These are phyloP conservation scores for Paramyrothecium sp. DNA, from an alignment of 2,329 filamentous ascomycete genomes.

Conservation along the genomic window DNA sequence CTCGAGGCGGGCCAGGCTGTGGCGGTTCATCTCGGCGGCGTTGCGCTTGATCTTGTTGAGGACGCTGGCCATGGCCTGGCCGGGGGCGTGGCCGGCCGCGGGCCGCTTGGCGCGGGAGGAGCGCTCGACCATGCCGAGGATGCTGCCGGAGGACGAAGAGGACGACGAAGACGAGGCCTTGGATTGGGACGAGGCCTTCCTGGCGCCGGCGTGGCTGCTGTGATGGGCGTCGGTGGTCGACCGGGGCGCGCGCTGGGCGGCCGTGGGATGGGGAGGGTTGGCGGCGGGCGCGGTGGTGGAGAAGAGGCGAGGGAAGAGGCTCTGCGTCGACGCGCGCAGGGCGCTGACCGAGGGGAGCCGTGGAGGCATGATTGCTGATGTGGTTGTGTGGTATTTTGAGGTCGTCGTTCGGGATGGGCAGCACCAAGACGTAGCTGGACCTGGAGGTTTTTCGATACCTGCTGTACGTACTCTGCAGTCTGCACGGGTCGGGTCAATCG, in stretches of 20 bases:
- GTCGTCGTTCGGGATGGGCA: constrained; percentile 5
- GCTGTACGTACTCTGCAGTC: no score
- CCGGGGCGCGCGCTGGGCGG: not conserved
- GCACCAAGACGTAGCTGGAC: constrained; percentile 13
- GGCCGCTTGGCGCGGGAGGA: not conserved
- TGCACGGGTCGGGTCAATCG: constrained; percentile 12
- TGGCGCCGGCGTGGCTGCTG: not conserved
- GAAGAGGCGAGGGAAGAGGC: constrained; percentile 22
- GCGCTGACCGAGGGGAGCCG: constrained; percentile 28
- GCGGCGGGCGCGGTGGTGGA: constrained; percentile 24
- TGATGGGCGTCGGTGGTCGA: not conserved
- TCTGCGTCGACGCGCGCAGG: constrained; percentile 14
- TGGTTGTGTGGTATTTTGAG: constrained; percentile 10
- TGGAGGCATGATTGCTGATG: constrained; percentile 35
- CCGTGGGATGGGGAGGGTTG: constrained; percentile 17
- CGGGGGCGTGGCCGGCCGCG: not conserved
- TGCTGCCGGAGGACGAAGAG: constrained; percentile 12
- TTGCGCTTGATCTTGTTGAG: constrained; percentile 22
- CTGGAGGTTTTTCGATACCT: constrained; percentile 22
- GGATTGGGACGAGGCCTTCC: no score
- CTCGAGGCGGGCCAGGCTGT: constrained; percentile 33
- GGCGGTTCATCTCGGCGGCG: constrained; percentile 14
- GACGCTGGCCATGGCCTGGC: constrained; percentile 12
- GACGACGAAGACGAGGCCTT: no score
- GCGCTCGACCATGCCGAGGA: constrained; percentile 14